Evolutionary conservation across 225 moss, liverwort and hornwort genomes (phyloP), one percentile per base, ranked within the genome.

Genomic region (Rhytidiadelphus loreus): DNA sequence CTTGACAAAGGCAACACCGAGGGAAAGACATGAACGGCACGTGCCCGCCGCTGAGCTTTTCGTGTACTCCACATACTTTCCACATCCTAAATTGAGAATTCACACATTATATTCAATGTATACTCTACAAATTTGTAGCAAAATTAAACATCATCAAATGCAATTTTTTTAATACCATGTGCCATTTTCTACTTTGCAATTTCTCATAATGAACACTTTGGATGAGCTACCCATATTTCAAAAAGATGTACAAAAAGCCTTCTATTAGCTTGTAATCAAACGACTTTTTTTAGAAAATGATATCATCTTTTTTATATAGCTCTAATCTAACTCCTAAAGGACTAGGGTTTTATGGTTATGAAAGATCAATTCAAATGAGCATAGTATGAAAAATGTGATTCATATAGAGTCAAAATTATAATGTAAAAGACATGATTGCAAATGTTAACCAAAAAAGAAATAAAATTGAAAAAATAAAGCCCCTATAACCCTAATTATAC

Each of bases 31-130:
- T 88, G 85, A 32, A 55, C 62, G 32, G 26, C 26, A 23, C 17
- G 28, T 26, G 32, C 32, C 12, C 28, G 82, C 9, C 48, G 16
- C 6, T 88, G 33, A 12, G 50, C 85, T 73, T 92, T 91, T 3
- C 2, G n/a, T 17, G 15, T 88, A 29, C 24, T 85, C 71, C 78
- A 43, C 6, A 76, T 23, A 5, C 53, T 88, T 35, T 30, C 41
- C 11, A 69, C 85, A 91, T 90, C 76, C 91, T 94, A 43, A 82
- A 78, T 85, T 72, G 25, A 55, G 32, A 50, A 8, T 65, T 37
- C 16, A 70, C 14, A 14, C 2, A 58, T 57, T 26, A 20, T 18
- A 37, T 3, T 80, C 35, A 87, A 41, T 68, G 5, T 35, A 28
- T 7, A 39, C 2, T 58, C 26, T 1, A 80, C 8, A 39, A 46